These are phyloP conservation scores for Metarhizium sp. DNA, from an alignment of 2,329 filamentous ascomycete species.

Conservation along the genomic window DNA sequence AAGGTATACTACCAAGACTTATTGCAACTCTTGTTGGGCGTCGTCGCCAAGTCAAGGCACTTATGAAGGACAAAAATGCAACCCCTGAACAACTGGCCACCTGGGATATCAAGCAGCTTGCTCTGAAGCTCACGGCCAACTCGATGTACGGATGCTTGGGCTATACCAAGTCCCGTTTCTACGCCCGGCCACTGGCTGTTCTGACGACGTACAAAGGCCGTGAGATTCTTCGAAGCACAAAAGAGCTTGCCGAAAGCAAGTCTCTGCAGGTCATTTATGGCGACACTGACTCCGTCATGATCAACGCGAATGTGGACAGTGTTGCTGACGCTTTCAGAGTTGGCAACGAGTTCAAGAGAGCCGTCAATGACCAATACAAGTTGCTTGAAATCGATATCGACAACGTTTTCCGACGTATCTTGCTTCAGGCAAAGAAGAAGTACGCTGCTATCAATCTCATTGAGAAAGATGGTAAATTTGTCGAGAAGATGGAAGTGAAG, in stretches of 20 bases:
- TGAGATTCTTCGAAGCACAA: slow-evolving; percentile 93
- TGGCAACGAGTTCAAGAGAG: slow-evolving; percentile 87
- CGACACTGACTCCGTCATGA: slow-evolving; percentile 99
- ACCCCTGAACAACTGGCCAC: slow-evolving; percentile 80
- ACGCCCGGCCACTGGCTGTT: slow-evolving; percentile 87
- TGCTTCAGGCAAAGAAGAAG: slow-evolving; percentile 98
- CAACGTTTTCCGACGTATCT: slow-evolving; percentile 86
- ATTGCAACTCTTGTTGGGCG: slow-evolving; percentile 87
- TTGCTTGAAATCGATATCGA: slow-evolving; percentile 97
- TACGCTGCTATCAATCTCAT: slow-evolving; percentile 95
- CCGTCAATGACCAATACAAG: slow-evolving; percentile 88
- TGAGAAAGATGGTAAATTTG: slow-evolving; percentile 77
- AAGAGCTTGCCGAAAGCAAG: slow-evolving; percentile 86
- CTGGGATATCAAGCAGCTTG: slow-evolving; percentile 97
- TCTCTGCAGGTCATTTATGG: slow-evolving; percentile 95
- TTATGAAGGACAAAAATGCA: slow-evolving; percentile 92
- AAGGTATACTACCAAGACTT: slow-evolving; percentile 80
- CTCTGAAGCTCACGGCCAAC: slow-evolving; percentile 94
- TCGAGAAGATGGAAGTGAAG: slow-evolving; percentile 96
- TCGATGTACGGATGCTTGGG: slow-evolving; percentile 99
- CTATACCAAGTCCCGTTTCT: slow-evolving; percentile 95
- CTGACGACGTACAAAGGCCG: slow-evolving; percentile 95
- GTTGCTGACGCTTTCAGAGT: slow-evolving; percentile 85
- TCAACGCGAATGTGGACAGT: slow-evolving; percentile 95
- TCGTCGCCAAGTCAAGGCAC: slow-evolving; percentile 82